These are phyloP conservation scores for Lichina pygmaea DNA, from an alignment of 495 filamentous ascomycete genomes.

Conservation along the genomic window DNA sequence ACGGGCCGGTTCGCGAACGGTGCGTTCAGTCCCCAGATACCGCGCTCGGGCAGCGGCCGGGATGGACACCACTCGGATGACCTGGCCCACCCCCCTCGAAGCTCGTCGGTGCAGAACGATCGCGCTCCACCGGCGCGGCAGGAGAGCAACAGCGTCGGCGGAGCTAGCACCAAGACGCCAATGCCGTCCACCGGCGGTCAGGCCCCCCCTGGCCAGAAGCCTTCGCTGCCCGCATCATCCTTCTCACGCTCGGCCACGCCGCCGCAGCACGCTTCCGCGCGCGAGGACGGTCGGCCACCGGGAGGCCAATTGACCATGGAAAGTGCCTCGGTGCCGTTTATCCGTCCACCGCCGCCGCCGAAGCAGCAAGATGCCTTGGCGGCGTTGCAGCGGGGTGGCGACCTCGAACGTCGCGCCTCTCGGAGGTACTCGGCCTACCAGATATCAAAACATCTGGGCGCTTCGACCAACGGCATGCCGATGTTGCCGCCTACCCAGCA, in stretches of 20 bases:
- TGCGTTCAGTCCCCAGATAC: neutral
- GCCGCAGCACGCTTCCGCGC: neutral
- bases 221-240: neutral
- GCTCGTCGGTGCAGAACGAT: neutral
- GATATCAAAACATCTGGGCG: conserved; percentile 74
- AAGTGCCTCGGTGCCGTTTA: neutral
- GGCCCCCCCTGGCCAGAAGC: neutral
- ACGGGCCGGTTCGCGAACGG: neutral
- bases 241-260: neutral
- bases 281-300: neutral
- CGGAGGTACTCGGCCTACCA: conserved; percentile 86
- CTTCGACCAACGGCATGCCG: conserved; percentile 53
- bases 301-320: neutral
- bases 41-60: neutral
- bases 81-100: neutral
- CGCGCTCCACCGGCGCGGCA: neutral
- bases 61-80: neutral
- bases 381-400: conserved; percentile 69
- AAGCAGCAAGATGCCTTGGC: conserved; percentile 77
- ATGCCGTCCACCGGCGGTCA: neutral
- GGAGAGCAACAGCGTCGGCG: neutral
- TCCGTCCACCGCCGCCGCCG: conserved; percentile 23
- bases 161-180: neutral
- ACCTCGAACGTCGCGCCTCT: conserved; percentile 81
- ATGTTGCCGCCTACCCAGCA: conserved; percentile 61